Conservation (phyloP, 225 moss, liverwort and hornwort genomes). For the Neckera pumila region DNA sequence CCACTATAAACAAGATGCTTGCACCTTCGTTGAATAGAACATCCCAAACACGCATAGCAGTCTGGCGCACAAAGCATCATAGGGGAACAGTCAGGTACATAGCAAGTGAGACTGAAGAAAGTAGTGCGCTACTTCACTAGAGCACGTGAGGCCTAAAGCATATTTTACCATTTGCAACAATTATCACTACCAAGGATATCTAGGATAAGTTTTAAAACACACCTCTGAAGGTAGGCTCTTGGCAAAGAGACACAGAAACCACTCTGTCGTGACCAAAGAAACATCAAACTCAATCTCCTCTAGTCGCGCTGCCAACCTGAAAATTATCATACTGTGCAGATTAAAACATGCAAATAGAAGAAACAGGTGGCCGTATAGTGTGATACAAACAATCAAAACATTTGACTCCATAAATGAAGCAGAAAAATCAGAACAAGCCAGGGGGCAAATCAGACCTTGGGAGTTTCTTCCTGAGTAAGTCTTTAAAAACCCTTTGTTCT, state of each 20-base stretch:
- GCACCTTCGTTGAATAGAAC: conserved; percentile 96
- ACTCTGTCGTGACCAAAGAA: conserved; percentile 93
- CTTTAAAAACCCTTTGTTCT: conserved; percentile 94
- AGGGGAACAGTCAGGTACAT: not conserved
- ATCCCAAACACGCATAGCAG: conserved; percentile 96
- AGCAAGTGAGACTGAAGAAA: not conserved
- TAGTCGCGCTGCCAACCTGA: conserved; percentile 80
- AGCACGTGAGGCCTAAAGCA: not conserved
- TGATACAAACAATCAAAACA: not conserved
- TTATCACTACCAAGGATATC: not conserved
- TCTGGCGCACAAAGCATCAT: conserved; percentile 29
- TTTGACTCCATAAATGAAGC: not conserved
- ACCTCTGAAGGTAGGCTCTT: conserved; percentile 99
- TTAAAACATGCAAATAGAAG: not conserved
- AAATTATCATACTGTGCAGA: not conserved
- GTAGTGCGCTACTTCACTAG: not conserved
- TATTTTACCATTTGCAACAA: not conserved
- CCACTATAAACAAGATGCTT: conserved; percentile 85
- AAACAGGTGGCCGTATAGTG: not conserved
- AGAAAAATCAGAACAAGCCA: not conserved
- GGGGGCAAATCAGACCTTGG: conserved; percentile 48
- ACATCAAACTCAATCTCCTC: conserved; percentile 95
- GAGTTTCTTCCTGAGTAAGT: conserved; percentile 85
- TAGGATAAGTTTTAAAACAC: not conserved
- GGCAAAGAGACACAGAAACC: conserved; percentile 97